phyloP scores from a whole-genome alignment of 129 eudicot genomes.

The Flaveria trinervia region DNA sequence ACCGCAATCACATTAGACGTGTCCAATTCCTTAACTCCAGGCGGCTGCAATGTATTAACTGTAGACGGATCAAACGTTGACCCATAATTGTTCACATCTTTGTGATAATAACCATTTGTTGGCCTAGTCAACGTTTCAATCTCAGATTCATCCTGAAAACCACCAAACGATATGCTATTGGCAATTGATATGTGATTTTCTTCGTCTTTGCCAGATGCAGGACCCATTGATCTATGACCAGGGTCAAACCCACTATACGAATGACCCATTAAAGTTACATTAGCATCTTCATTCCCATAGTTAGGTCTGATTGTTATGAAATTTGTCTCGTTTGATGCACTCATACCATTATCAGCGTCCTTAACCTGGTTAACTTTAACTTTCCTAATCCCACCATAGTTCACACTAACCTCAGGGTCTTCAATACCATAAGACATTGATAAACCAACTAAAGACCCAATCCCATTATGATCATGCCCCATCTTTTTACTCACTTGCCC shows the following conservation, averaged over 20 bases:
- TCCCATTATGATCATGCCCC: conserved; percentile 42
- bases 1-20: conserved; percentile 40
- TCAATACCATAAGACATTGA: conserved; percentile 60
- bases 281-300: conserved; percentile 52
- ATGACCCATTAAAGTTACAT: conserved; percentile 45
- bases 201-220: conserved; percentile 44
- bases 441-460: conserved; percentile 48
- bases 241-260: conserved; percentile 50
- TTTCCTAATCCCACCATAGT: conserved; percentile 69
- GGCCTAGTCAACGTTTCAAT: conserved; percentile 53
- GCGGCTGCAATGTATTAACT: conserved; percentile 40
- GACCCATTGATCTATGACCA: conserved; percentile 31
- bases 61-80: conserved; percentile 57
- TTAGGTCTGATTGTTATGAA: conserved; percentile 52
- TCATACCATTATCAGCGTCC: conserved; percentile 43
- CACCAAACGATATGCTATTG: conserved; percentile 60
- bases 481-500: conserved; percentile 35
- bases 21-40: conserved; percentile 49
- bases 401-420: conserved; percentile 48
- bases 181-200: conserved; percentile 43
- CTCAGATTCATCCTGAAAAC: conserved; percentile 56
- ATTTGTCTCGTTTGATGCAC: conserved; percentile 37
- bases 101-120: conserved; percentile 40
- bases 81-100: conserved; percentile 36
- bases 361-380: conserved; percentile 77